A percentile compares a stretch with the other conserved stretches of the same genome.
Evolutionary conservation across 2,329 filamentous ascomycete genomes (phyloP).

Genomic region (Cryphonectria japonica): DNA sequence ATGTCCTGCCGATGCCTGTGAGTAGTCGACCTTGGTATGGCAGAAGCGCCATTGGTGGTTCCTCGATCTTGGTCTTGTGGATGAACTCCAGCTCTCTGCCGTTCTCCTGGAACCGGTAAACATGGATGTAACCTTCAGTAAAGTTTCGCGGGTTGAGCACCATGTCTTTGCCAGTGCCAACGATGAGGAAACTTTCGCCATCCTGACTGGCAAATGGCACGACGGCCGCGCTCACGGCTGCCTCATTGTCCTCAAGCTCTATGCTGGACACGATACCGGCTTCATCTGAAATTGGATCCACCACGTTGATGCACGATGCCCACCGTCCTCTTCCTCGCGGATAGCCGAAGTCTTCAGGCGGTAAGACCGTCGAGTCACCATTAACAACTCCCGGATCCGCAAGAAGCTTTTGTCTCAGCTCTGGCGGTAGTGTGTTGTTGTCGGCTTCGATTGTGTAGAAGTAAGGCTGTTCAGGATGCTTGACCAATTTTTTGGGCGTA

Average conservation of each 20-base stretch:
- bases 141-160: slow-evolving; percentile 75
- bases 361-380: slow-evolving; percentile 71
- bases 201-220: slow-evolving; percentile 89
- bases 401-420: slow-evolving; percentile 75
- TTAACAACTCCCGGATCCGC: slow-evolving; percentile 72
- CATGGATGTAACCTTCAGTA: slow-evolving; percentile 82
- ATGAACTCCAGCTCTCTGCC: slow-evolving; percentile 92
- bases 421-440: slow-evolving; percentile 83
- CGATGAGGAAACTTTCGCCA: slow-evolving; percentile 86
- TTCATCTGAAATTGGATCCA: slow-evolving; percentile 81
- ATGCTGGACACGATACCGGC: slow-evolving; percentile 72
- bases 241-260: slow-evolving; percentile 87
- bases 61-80: slow-evolving; percentile 92
- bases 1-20: slow-evolving; percentile 79
- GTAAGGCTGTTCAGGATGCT: slow-evolving; percentile 83
- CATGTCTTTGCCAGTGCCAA: slow-evolving; percentile 93
- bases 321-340: slow-evolving; percentile 82
- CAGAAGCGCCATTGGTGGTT: slow-evolving; percentile 87
- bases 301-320: slow-evolving; percentile 92
- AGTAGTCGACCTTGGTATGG: slow-evolving; percentile 89
- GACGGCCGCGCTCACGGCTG: slow-evolving; percentile 81
- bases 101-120: slow-evolving; percentile 86
- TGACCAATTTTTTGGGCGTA: slow-evolving; percentile 84
- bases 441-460: slow-evolving; percentile 96
- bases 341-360: slow-evolving; percentile 86